Evolutionary conservation across 1,284 basidiomycete genomes (phyloP).

Genomic region (Neonothopanus nambi): DNA sequence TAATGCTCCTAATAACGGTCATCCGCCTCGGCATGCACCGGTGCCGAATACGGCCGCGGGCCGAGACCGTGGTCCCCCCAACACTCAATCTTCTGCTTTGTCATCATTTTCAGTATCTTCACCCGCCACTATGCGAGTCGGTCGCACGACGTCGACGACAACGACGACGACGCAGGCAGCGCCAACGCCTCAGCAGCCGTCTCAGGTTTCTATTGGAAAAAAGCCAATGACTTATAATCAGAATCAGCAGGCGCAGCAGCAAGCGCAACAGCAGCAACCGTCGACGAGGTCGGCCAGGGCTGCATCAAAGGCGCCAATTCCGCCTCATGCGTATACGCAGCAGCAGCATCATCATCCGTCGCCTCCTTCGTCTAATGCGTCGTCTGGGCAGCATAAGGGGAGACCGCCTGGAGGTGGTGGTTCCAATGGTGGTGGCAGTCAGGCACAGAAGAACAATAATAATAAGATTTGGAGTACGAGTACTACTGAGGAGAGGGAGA

Average conservation of each 20-base stretch:
- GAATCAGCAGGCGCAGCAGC: slow-evolving; percentile 15
- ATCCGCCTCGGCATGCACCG: too few species aligned
- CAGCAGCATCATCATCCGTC: slow-evolving; percentile 22
- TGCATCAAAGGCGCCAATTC: slow-evolving; percentile 57
- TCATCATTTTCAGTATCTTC: slow-evolving; percentile 10
- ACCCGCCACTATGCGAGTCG: slow-evolving; percentile 5
- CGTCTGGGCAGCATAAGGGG: background rate
- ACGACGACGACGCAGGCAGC: background rate
- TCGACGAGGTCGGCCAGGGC: slow-evolving; percentile 12
- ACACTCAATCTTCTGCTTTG: background rate
- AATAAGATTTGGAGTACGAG: slow-evolving; percentile 89
- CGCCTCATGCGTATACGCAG: slow-evolving; percentile 43
- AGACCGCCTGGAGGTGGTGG: background rate
- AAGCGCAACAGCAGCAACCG: slow-evolving; percentile 18
- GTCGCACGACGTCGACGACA: slow-evolving; percentile 4
- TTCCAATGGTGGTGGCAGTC: background rate
- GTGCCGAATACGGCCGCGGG: background rate
- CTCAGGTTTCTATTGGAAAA: slow-evolving; percentile 18
- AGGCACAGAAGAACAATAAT: slow-evolving; percentile 33
- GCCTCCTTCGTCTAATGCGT: background rate
- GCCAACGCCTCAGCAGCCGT: slow-evolving; percentile 11
- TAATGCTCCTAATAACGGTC: too few species aligned
- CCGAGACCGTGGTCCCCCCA: background rate
- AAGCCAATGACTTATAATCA: slow-evolving; percentile 23
- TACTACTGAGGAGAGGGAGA: slow-evolving; percentile 89